Evolutionary conservation across 192 early-diverging fungal genomes (phyloP).

Genomic region (Coemansia pectinata): DNA sequence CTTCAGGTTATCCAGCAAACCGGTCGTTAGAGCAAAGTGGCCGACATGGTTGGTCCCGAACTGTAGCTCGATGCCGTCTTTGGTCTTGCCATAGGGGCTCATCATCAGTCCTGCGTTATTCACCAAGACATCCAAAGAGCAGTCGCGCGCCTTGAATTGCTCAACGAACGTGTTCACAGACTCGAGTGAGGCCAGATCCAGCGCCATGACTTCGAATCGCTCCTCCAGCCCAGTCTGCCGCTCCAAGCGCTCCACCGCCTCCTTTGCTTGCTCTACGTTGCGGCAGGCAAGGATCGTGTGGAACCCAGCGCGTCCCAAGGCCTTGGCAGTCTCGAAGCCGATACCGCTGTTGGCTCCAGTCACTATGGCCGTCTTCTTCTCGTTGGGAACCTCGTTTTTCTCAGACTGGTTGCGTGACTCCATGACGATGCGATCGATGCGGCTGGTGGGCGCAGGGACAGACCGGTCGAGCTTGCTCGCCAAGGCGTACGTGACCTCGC

Average conservation of each 20-base stretch:
- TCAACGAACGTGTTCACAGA: constrained; percentile 44
- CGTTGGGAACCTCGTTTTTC: constrained; percentile 11
- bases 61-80: constrained; percentile 67
- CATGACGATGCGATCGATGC: constrained; percentile 31
- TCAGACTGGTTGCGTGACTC: constrained; percentile 12
- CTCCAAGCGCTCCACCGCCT: constrained; percentile 40
- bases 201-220: constrained; percentile 34
- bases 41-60: constrained; percentile 69
- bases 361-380: constrained; percentile 37
- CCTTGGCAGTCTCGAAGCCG: constrained; percentile 62
- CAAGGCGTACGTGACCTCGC: constrained; percentile 30
- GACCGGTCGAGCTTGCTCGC: constrained; percentile 33
- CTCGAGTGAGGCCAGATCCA: constrained; percentile 57
- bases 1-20: constrained; percentile 31
- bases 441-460: constrained; percentile 24
- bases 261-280: constrained; percentile 14
- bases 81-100: constrained; percentile 53
- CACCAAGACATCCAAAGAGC: constrained; percentile 39
- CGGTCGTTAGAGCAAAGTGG: constrained; percentile 46
- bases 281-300: constrained; percentile 54
- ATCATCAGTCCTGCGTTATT: constrained; percentile 64
- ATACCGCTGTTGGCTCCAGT: constrained; percentile 66
- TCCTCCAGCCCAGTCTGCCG: constrained; percentile 43
- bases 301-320: constrained; percentile 58
- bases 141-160: constrained; percentile 28